Evolutionary conservation across 2,329 filamentous ascomycete species (phyloP).

Genomic region (Kalmusia sp.): DNA sequence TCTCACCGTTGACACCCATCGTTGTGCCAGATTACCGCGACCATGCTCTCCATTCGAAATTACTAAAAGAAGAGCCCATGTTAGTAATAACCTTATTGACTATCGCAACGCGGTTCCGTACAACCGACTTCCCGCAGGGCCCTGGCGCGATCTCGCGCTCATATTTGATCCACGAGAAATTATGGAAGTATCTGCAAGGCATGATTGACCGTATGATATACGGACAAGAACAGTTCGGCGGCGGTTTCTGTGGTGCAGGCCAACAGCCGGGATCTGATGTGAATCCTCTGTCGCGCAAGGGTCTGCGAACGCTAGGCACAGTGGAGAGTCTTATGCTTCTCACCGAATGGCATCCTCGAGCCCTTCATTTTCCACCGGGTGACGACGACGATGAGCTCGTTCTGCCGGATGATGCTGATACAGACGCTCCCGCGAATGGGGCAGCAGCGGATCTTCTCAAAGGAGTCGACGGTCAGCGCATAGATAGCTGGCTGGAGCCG

Average conservation of each 20-base stretch:
- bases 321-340: constrained; percentile 93
- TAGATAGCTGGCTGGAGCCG: constrained; percentile 95
- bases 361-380: constrained; percentile 85
- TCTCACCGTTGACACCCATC: constrained; percentile 92
- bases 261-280: constrained; percentile 70
- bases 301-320: constrained; percentile 86
- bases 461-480: constrained; percentile 80
- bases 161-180: constrained; percentile 90
- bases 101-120: constrained; percentile 86
- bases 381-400: constrained; percentile 71
- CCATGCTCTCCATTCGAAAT: constrained; percentile 77
- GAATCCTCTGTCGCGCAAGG: constrained; percentile 65
- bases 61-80: constrained; percentile 91
- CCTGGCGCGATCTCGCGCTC: constrained; percentile 75
- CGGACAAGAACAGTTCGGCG: constrained; percentile 95
- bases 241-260: constrained; percentile 80
- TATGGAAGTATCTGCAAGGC: constrained; percentile 91
- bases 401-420: constrained; percentile 73
- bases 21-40: constrained; percentile 89
- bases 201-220: constrained; percentile 96
- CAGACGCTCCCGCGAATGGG: constrained; percentile 60
- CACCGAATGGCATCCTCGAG: constrained; percentile 96
- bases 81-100: constrained; percentile 90
- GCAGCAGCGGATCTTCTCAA: constrained; percentile 50
- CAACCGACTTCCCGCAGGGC: constrained; percentile 75